These are phyloP conservation scores for Neopestalotiopsis sp. DNA, from an alignment of 2,329 filamentous ascomycete genomes.

Conservation along the genomic window DNA sequence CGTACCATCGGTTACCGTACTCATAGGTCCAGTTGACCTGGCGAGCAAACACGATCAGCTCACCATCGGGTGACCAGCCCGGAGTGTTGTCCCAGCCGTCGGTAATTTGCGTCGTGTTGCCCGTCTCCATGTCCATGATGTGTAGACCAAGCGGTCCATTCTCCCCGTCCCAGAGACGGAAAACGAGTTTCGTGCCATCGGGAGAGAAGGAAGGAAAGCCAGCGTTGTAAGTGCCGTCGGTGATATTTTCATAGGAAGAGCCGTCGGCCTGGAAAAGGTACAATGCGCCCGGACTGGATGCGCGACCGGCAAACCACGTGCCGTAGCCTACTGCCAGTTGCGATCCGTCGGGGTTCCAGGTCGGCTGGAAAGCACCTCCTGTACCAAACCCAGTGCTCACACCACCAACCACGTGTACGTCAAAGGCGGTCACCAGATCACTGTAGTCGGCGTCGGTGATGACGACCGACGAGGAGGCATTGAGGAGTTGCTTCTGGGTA, in stretches of 20 bases:
- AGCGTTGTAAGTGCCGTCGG: constrained; percentile 33
- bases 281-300: constrained; percentile 7
- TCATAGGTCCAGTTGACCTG: constrained; percentile 25
- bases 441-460: constrained; percentile 37
- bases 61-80: constrained; percentile 44
- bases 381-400: constrained; percentile 31
- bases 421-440: constrained; percentile 23
- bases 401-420: constrained; percentile 24
- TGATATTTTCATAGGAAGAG: background rate
- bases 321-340: constrained; percentile 46
- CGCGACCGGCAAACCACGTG: constrained; percentile 44
- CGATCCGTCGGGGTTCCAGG: constrained; percentile 43
- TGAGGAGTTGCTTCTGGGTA: constrained; percentile 47
- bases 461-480: constrained; percentile 39
- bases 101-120: constrained; percentile 36
- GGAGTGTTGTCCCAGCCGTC: constrained; percentile 45
- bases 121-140: constrained; percentile 36
- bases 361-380: constrained; percentile 47
- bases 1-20: constrained; percentile 32
- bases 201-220: constrained; percentile 46
- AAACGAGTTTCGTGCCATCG: constrained; percentile 43
- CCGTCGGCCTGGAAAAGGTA: background rate
- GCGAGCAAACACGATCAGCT: constrained; percentile 45
- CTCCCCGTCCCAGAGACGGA: constrained; percentile 31
- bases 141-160: constrained; percentile 36